Evolutionary conservation across 345 rosid genomes (phyloP).

Genomic region (Melaleuca alternifolia): DNA sequence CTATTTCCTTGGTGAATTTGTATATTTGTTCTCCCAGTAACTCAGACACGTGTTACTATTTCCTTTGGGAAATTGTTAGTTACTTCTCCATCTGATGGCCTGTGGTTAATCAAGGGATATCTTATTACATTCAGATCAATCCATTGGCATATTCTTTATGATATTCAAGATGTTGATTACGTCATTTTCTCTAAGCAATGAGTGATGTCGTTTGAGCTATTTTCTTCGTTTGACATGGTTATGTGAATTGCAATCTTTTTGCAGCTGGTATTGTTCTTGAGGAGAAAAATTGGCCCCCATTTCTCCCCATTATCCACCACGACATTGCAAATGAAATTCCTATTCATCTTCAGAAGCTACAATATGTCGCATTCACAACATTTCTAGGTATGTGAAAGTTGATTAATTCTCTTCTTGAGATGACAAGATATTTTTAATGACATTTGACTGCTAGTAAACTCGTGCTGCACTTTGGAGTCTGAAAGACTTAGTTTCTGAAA

Average conservation of each 20-base stretch:
- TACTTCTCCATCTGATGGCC: not conserved
- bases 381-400: not conserved
- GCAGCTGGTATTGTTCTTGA: constrained; percentile 8
- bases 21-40: not conserved
- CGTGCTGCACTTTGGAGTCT: not conserved
- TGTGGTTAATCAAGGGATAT: not conserved
- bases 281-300: constrained; percentile 10
- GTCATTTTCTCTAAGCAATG: not conserved
- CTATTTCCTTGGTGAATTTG: not conserved
- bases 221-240: not conserved
- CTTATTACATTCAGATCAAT: not conserved
- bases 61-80: not conserved
- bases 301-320: constrained; percentile 8
- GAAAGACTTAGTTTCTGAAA: not conserved
- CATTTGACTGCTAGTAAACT: not conserved
- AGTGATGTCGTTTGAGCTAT: not conserved
- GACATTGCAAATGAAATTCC: constrained; percentile 12
- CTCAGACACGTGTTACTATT: not conserved
- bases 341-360: constrained; percentile 7
- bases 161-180: not conserved
- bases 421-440: not conserved
- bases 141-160: not conserved
- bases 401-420: not conserved
- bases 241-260: not conserved
- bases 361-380: constrained; percentile 5